Evolutionary conservation across 768 basidiomycete species (phyloP).

Genomic region (Collybia mongolica): DNA sequence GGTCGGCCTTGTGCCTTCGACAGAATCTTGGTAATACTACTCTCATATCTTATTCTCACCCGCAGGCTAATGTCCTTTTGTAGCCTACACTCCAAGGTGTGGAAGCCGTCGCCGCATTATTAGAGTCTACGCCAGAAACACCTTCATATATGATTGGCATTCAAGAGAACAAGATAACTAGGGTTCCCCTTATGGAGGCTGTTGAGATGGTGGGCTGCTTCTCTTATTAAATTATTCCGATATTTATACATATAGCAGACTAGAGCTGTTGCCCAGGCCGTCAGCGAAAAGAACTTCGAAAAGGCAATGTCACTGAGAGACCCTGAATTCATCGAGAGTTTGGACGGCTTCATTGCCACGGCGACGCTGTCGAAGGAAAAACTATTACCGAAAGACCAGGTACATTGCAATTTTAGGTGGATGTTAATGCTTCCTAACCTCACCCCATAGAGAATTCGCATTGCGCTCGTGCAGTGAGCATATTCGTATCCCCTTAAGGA

Average conservation of each 20-base stretch:
- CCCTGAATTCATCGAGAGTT: conserved; percentile 84
- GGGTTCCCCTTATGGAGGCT: conserved; percentile 90
- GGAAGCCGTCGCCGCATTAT: conserved; percentile 86
- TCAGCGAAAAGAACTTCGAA: conserved; percentile 79
- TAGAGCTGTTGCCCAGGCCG: conserved; percentile 78
- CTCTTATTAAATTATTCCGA: conserved; percentile 5
- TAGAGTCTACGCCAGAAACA: conserved; percentile 82
- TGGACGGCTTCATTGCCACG: conserved; percentile 82
- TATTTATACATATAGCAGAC: conserved; percentile 50
- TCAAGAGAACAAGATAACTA: conserved; percentile 91
- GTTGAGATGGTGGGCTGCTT: conserved; percentile 67
- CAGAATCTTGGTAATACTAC: conserved; percentile 74
- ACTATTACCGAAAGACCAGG: conserved; percentile 50
- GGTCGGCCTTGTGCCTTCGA: conserved; percentile 93
- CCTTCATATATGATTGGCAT: conserved; percentile 98
- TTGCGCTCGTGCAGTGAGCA: conserved; percentile 85
- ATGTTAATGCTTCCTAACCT: conserved; percentile 9
- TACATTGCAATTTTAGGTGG: conserved; percentile 17
- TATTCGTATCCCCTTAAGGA: no score
- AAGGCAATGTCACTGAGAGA: conserved; percentile 89
- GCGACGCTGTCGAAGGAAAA: conserved; percentile 58
- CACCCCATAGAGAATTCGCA: conserved; percentile 59
- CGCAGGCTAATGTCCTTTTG: conserved; percentile 2
- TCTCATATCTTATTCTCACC: background rate
- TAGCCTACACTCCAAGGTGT: conserved; percentile 96